Percentiles rank a stretch among this genome's conserved stretches.
Evolutionary conservation across 1,284 basidiomycete species (phyloP).

Genomic region (Stygiomarasmius scandens): DNA sequence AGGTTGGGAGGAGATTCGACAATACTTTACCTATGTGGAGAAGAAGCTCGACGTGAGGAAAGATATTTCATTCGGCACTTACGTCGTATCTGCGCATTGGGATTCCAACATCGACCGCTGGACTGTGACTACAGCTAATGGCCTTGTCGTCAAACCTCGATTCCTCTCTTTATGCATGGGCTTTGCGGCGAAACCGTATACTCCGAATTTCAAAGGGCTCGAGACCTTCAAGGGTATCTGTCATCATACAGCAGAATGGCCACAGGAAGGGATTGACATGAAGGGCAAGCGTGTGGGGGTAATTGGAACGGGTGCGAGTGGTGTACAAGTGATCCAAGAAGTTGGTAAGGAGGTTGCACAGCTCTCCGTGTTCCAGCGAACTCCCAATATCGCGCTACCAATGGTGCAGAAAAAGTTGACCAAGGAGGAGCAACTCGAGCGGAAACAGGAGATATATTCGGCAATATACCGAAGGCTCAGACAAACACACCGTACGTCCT

Average conservation of each 20-base stretch:
- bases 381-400: slow-evolving; percentile 25
- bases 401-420: slow-evolving; percentile 22
- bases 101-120: neutral
- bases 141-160: neutral
- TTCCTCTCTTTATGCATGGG: neutral
- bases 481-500: slow-evolving; percentile 18
- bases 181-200: neutral
- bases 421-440: slow-evolving; percentile 13
- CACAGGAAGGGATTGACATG: slow-evolving; percentile 23
- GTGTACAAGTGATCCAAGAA: slow-evolving; percentile 29
- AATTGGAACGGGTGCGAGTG: slow-evolving; percentile 29
- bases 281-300: slow-evolving; percentile 26
- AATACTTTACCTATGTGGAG: slow-evolving; percentile 1
- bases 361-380: slow-evolving; percentile 31
- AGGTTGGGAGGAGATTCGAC: neutral
- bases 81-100: neutral
- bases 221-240: neutral
- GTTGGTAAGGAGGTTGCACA: slow-evolving; percentile 20
- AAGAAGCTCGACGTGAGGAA: slow-evolving; percentile 6
- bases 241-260: slow-evolving; percentile 27
- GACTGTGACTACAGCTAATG: neutral
- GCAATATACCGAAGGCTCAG: slow-evolving; percentile 18
- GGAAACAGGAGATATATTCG: slow-evolving; percentile 21
- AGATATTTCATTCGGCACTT: neutral
- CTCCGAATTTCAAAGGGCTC: neutral